phyloP scores from a whole-genome alignment of 164 flowering plant species.

The Kalanchoe fedtschenkoi region DNA sequence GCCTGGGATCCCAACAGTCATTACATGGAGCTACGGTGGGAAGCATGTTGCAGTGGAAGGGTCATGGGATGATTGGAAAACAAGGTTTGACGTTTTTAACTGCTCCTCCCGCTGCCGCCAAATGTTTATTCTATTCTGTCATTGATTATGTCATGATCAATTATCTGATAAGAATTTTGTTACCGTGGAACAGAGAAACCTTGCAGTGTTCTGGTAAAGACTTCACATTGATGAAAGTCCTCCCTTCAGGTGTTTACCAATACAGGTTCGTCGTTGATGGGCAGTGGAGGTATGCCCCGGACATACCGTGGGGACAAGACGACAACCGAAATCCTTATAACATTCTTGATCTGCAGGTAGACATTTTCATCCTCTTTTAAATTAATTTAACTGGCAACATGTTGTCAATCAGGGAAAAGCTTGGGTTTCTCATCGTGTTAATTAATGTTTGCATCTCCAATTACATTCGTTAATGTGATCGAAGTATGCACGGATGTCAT shows the following conservation, averaged over 20 bases:
- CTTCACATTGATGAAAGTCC: slow-evolving; percentile 68
- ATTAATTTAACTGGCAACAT: too few species aligned
- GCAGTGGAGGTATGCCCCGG: slow-evolving; percentile 62
- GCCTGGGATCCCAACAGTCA: slow-evolving; percentile 79
- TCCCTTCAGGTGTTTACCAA: slow-evolving; percentile 86
- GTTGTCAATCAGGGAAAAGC: too few species aligned
- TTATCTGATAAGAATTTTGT: slow-evolving; percentile 4
- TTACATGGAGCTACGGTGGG: slow-evolving; percentile 82
- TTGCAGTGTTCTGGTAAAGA: slow-evolving; percentile 86
- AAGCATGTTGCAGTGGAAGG: slow-evolving; percentile 73
- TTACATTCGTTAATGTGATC: too few species aligned
- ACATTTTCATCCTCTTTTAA: background rate
- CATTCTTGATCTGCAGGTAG: slow-evolving; percentile 71
- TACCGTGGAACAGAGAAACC: slow-evolving; percentile 33
- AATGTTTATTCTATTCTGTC: background rate
- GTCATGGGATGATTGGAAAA: slow-evolving; percentile 87
- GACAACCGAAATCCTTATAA: slow-evolving; percentile 61
- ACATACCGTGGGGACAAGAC: slow-evolving; percentile 56
- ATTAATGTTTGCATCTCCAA: too few species aligned
- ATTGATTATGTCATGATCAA: slow-evolving; percentile 1
- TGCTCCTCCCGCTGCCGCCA: too few species aligned
- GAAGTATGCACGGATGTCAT: too few species aligned
- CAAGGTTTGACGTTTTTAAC: slow-evolving; percentile 36
- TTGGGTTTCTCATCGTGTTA: too few species aligned
- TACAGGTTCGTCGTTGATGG: slow-evolving; percentile 83